Conservation (phyloP, 768 basidiomycete genomes). For the Termitomyces sp. region DNA sequence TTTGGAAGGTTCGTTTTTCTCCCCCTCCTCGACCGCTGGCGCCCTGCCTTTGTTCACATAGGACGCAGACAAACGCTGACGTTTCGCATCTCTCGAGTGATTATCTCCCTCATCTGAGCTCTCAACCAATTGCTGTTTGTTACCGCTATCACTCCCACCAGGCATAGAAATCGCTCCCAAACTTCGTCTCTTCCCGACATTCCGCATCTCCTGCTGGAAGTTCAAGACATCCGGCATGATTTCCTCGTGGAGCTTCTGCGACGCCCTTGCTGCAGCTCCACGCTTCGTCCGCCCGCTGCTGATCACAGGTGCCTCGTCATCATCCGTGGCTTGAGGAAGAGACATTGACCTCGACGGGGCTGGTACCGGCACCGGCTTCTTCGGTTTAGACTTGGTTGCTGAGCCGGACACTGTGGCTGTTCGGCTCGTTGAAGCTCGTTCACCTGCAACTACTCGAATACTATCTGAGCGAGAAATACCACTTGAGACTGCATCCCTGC, state of each 20-base stretch:
- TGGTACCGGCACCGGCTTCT: slow-evolving; percentile 4
- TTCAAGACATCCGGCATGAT: slow-evolving; percentile 76
- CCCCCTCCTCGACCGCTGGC: slow-evolving; percentile 7
- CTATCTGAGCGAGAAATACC: slow-evolving; percentile 20
- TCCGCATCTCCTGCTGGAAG: slow-evolving; percentile 64
- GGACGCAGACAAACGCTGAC: slow-evolving; percentile 6
- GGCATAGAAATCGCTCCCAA: slow-evolving; percentile 20
- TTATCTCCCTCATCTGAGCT: slow-evolving; percentile 11
- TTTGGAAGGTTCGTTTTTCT: slow-evolving; percentile 8
- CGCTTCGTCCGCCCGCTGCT: slow-evolving; percentile 23
- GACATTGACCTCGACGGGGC: slow-evolving; percentile 6
- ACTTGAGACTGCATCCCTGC: neutral
- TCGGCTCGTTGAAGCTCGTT: slow-evolving; percentile 15
- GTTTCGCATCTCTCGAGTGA: slow-evolving; percentile 2
- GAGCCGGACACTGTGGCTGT: slow-evolving; percentile 4
- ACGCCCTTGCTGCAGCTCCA: slow-evolving; percentile 40
- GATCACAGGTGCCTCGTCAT: slow-evolving; percentile 9
- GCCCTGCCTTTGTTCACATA: slow-evolving; percentile 14
- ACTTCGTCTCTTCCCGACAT: slow-evolving; percentile 30
- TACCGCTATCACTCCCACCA: slow-evolving; percentile 4
- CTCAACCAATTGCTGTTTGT: slow-evolving; percentile 9
- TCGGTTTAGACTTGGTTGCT: slow-evolving; percentile 9
- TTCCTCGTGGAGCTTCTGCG: slow-evolving; percentile 51
- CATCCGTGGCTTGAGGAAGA: slow-evolving; percentile 9
- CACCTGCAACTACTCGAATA: slow-evolving; percentile 22